Evolutionary conservation across 305 asterid species (phyloP), one percentile per base, ranked within the genome.

Genomic region (Solanum chacoense): DNA sequence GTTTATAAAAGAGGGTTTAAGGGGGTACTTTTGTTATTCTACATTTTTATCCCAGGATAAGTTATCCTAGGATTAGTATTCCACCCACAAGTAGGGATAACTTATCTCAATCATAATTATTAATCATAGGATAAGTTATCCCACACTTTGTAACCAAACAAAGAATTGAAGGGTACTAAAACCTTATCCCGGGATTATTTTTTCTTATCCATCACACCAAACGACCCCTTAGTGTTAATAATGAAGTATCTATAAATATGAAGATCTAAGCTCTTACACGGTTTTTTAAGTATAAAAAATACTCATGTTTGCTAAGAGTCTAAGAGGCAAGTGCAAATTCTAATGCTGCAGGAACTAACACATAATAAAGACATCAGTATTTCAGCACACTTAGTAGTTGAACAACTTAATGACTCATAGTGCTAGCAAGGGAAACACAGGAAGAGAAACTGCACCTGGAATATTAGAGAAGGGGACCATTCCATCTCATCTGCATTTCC

Each of bases 401-500:
- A 83, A 31, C 73, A 22, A 55, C 87, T n/a, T 50, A 50, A 31
- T 55, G 40, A 59, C 40, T 84, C 75, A 34, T 55, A 32, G 72
- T 84, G 87, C 59, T 78, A 77, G 84, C 63, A 24, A 75, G 32
- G 63, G 3, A 84, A 59, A 84, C 34, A 32, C 45, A 22, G 75
- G 45, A 55, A 86, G 34, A 83, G 38, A 92, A 90, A 87, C 83
- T 89, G 88, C 92, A 97, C 99, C 99, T 96, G 99, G 93, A 97
- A 97, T 92, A 97, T 92, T 84, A 94, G 93, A 91, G 99, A 94
- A 89, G 99, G 99, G 89, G 93, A 93, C 99, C 99, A 97, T 88
- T 95, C 99, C 84, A 94, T 94, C 90, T 95, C 99, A 88, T 93
- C 98, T 32, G 89, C 90, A 73, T 97, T 95, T 86, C 96, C 98